Evolutionary conservation across 2,329 filamentous ascomycete species (phyloP).

Genomic region (Diaporthe citrichinensis): DNA sequence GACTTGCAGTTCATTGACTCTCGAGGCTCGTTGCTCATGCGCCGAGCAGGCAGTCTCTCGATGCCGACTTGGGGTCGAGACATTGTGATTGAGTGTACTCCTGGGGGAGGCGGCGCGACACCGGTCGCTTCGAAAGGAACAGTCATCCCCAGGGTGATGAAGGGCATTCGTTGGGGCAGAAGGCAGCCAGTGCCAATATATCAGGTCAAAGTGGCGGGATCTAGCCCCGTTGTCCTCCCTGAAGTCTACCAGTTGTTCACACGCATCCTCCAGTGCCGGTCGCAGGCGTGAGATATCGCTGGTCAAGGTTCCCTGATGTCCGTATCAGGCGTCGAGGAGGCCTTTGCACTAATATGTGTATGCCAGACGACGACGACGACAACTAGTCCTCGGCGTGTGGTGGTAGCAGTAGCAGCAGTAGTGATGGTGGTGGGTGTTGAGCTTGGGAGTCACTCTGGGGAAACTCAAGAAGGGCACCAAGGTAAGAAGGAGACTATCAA

Average conservation of each 20-base stretch:
- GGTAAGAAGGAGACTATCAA: constrained; percentile 6
- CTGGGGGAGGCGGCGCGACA: constrained; percentile 56
- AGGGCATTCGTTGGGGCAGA: constrained; percentile 36
- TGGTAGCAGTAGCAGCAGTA: neutral
- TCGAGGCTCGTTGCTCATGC: constrained; percentile 80
- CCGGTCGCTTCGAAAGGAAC: constrained; percentile 59
- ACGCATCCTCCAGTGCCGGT: constrained; percentile 20
- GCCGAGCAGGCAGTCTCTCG: constrained; percentile 80
- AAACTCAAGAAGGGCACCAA: constrained; percentile 30
- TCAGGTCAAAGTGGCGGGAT: constrained; percentile 4
- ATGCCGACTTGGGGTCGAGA: constrained; percentile 85
- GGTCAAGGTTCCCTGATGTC: neutral
- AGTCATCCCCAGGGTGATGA: constrained; percentile 52
- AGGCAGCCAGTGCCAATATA: constrained; percentile 23
- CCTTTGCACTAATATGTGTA: neutral
- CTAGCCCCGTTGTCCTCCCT: constrained; percentile 16
- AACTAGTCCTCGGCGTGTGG: neutral
- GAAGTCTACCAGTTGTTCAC: constrained; percentile 30
- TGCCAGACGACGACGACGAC: neutral
- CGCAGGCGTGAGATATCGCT: neutral
- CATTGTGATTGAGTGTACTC: constrained; percentile 68
- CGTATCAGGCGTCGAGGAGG: neutral
- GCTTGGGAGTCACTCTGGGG: neutral
- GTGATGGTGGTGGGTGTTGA: neutral
- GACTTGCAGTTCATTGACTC: constrained; percentile 98